These are phyloP conservation scores for Cyclotella atomus DNA, from an alignment of 108 stramenopile species.

Conservation along the genomic window DNA sequence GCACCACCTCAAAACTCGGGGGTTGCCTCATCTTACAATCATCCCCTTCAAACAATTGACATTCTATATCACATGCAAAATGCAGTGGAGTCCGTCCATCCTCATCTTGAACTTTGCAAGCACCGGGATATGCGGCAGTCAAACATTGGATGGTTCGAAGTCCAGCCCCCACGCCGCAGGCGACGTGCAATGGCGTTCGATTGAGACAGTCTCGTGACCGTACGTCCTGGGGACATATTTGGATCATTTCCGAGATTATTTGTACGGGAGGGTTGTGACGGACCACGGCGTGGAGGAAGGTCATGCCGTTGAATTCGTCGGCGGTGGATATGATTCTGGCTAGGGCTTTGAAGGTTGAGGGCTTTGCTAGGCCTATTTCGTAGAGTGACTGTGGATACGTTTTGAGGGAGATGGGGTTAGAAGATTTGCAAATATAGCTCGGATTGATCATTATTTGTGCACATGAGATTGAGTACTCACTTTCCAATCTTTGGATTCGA, in stretches of 20 bases:
- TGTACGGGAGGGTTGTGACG: conserved; percentile 32
- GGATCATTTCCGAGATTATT: conserved; percentile 20
- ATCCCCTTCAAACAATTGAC: conserved; percentile 42
- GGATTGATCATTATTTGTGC: too few relatives aligned
- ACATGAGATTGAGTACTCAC: background rate
- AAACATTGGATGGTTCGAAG: conserved; percentile 21
- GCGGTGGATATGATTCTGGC: conserved; percentile 18
- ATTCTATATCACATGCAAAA: conserved; percentile 42
- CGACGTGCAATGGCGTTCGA: conserved; percentile 45
- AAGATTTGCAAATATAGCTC: too few relatives aligned
- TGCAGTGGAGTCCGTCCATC: conserved; percentile 47
- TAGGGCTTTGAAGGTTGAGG: conserved; percentile 12
- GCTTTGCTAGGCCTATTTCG: conserved; percentile 8
- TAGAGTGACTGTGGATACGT: conserved; percentile 8
- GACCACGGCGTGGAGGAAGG: conserved; percentile 33
- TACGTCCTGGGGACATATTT: conserved; percentile 14
- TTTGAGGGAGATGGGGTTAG: too few relatives aligned
- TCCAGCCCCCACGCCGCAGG: conserved; percentile 29
- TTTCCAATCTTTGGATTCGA: conserved; percentile 12
- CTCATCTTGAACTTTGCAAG: conserved; percentile 36
- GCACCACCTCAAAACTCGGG: conserved; percentile 18
- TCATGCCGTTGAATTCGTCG: conserved; percentile 44
- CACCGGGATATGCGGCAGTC: conserved; percentile 11
- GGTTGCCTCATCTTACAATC: conserved; percentile 14
- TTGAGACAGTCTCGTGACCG: conserved; percentile 28